phyloP scores from a whole-genome alignment of 2,329 filamentous ascomycete genomes.

The Colletotrichum aenigma region DNA sequence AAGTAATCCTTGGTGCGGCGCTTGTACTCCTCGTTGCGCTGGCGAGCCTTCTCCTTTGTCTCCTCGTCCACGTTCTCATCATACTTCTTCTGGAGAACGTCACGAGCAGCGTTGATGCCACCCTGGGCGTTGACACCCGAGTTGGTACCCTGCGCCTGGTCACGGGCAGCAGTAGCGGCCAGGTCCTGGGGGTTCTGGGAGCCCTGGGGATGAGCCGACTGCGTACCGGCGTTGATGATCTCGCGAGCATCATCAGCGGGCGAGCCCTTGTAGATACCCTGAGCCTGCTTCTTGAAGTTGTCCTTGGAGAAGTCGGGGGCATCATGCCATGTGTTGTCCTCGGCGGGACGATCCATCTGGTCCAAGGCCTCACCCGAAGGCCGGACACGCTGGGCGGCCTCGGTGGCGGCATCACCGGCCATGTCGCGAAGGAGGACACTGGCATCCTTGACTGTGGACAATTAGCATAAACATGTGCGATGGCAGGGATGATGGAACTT shows the following conservation, averaged over 20 bases:
- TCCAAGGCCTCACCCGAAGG: slow-evolving; percentile 78
- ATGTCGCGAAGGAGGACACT: slow-evolving; percentile 85
- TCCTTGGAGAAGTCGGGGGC: slow-evolving; percentile 76
- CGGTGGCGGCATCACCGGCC: slow-evolving; percentile 85
- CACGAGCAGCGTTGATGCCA: slow-evolving; percentile 46
- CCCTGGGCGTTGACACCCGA: slow-evolving; percentile 57
- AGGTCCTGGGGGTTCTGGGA: slow-evolving; percentile 59
- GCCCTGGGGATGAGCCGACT: slow-evolving; percentile 59
- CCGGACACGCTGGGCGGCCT: slow-evolving; percentile 75
- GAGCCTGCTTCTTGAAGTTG: slow-evolving; percentile 70
- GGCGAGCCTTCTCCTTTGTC: slow-evolving; percentile 53
- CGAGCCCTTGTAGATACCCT: slow-evolving; percentile 62
- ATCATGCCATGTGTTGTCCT: slow-evolving; percentile 94
- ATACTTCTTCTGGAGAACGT: slow-evolving; percentile 58
- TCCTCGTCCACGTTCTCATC: slow-evolving; percentile 71
- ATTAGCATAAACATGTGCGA: not conserved
- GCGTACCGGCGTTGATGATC: slow-evolving; percentile 60
- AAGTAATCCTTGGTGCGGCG: slow-evolving; percentile 74
- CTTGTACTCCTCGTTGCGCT: slow-evolving; percentile 47
- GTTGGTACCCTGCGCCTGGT: slow-evolving; percentile 45
- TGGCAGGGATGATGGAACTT: slow-evolving; percentile 41
- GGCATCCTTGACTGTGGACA: slow-evolving; percentile 71
- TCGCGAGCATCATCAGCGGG: slow-evolving; percentile 64
- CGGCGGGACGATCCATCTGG: slow-evolving; percentile 82
- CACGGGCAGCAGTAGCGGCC: slow-evolving; percentile 47